Conservation (phyloP, 345 rosid species). For the Lepidium aucheri region DNA sequence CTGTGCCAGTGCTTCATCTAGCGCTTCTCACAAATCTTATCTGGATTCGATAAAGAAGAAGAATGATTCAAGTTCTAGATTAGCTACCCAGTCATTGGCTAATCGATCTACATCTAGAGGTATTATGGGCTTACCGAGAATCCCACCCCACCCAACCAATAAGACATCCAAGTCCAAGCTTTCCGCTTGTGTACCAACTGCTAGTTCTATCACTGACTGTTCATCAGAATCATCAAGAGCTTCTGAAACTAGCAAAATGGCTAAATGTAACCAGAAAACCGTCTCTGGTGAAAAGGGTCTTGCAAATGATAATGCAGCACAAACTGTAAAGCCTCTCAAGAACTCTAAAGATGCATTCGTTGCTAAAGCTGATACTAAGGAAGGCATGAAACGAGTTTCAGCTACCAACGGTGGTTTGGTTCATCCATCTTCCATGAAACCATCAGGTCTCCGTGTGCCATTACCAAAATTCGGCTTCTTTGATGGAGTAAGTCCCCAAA, state of each 20-base stretch:
- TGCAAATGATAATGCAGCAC: constrained; percentile 6
- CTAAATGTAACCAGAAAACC: constrained; percentile 6
- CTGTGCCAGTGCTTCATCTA: constrained; percentile 64
- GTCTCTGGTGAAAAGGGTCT: constrained; percentile 11
- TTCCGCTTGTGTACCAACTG: constrained; percentile 49
- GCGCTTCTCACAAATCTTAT: constrained; percentile 37
- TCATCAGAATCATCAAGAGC: constrained; percentile 57
- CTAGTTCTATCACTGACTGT: constrained; percentile 75
- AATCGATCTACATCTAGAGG: constrained; percentile 33
- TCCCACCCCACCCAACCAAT: constrained; percentile 32
- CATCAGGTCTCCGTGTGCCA: constrained; percentile 89
- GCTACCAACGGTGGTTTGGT: constrained; percentile 25
- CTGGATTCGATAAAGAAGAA: constrained; percentile 28
- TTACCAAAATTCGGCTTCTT: constrained; percentile 93
- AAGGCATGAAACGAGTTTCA: constrained; percentile 33
- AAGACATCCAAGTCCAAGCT: constrained; percentile 41
- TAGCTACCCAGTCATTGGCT: constrained; percentile 30
- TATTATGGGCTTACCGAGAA: constrained; percentile 33
- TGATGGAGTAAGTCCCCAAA: constrained; percentile 72
- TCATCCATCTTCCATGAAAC: constrained; percentile 34
- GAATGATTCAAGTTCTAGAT: constrained; percentile 32
- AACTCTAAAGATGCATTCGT: constrained; percentile 31
- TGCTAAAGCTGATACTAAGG: constrained; percentile 33
- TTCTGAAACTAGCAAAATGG: constrained; percentile 29
- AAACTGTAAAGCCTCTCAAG: constrained; percentile 25